A percentile compares a stretch with the other conserved stretches of the same genome.
Evolutionary conservation across 768 basidiomycete species (phyloP).

Genomic region (Pisolithus microcarpus): DNA sequence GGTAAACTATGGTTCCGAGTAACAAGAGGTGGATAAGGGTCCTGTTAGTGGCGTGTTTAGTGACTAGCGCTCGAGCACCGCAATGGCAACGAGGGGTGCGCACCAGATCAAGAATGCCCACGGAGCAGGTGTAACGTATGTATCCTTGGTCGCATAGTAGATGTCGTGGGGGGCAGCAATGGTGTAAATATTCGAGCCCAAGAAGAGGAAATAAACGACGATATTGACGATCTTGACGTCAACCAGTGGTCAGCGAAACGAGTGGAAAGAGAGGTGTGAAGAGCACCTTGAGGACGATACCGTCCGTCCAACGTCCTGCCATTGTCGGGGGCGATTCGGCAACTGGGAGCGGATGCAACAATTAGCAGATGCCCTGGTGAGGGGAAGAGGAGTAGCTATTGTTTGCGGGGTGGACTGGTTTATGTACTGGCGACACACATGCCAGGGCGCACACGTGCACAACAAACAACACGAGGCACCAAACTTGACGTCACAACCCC

Average conservation of each 20-base stretch:
- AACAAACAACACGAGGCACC: slow-evolving; percentile 16
- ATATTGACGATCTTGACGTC: slow-evolving; percentile 61
- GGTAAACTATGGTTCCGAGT: slow-evolving; percentile 86
- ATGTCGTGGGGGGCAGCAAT: slow-evolving; percentile 67
- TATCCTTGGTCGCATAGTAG: slow-evolving; percentile 72
- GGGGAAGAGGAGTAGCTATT: slow-evolving; percentile 10
- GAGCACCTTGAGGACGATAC: slow-evolving; percentile 70
- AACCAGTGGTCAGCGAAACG: background rate
- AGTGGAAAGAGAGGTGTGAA: background rate
- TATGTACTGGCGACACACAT: slow-evolving; percentile 17
- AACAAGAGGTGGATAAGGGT: slow-evolving; percentile 85
- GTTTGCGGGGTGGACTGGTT: slow-evolving; percentile 6
- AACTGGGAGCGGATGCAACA: too few relatives aligned
- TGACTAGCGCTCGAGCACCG: background rate
- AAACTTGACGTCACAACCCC: background rate
- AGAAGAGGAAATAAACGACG: slow-evolving; percentile 73
- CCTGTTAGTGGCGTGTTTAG: slow-evolving; percentile 35
- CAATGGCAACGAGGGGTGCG: slow-evolving; percentile 9
- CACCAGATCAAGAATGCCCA: slow-evolving; percentile 92
- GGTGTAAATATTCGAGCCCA: slow-evolving; percentile 88
- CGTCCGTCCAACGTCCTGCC: slow-evolving; percentile 69
- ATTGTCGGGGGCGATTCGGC: slow-evolving; percentile 27
- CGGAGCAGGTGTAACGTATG: slow-evolving; percentile 90
- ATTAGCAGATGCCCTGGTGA: slow-evolving; percentile 1
- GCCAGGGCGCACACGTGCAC: background rate